Percentiles rank a stretch among this genome's conserved stretches.
Conservation (phyloP, 1,284 basidiomycete species). For the Cystobasidium sp. region DNA sequence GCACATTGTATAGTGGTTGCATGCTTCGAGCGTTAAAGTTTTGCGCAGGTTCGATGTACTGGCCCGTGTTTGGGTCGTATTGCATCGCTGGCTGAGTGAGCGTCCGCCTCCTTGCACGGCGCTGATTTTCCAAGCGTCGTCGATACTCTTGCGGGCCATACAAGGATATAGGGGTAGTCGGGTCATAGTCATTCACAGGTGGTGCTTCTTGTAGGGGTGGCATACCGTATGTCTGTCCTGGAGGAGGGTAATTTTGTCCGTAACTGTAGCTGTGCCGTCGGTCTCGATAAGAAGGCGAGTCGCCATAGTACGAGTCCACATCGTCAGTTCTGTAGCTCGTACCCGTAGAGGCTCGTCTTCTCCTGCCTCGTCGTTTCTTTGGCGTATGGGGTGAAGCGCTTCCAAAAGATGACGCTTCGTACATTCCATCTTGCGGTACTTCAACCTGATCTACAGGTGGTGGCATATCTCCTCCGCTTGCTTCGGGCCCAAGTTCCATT, state of each 20-base stretch:
- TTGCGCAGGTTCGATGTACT: slow-evolving; percentile 3
- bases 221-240: neutral
- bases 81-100: slow-evolving; percentile 18
- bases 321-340: slow-evolving; percentile 21
- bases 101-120: slow-evolving; percentile 20
- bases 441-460: neutral
- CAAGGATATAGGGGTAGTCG: slow-evolving; percentile 33
- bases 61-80: neutral
- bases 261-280: slow-evolving; percentile 7
- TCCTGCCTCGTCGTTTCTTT: neutral
- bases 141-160: slow-evolving; percentile 37
- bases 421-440: neutral
- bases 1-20: slow-evolving; percentile 2
- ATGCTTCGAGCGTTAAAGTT: slow-evolving; percentile 5
- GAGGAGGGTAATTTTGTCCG: too few species aligned
- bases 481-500: neutral
- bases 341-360: neutral
- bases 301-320: slow-evolving; percentile 32
- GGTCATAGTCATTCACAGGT: neutral
- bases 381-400: neutral
- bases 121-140: slow-evolving; percentile 21
- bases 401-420: neutral
- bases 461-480: too few species aligned
- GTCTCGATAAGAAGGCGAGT: neutral
- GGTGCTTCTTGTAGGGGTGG: neutral